These are phyloP conservation scores for Ustilago xerochloae DNA, from an alignment of 1,284 basidiomycete genomes.

Conservation along the genomic window DNA sequence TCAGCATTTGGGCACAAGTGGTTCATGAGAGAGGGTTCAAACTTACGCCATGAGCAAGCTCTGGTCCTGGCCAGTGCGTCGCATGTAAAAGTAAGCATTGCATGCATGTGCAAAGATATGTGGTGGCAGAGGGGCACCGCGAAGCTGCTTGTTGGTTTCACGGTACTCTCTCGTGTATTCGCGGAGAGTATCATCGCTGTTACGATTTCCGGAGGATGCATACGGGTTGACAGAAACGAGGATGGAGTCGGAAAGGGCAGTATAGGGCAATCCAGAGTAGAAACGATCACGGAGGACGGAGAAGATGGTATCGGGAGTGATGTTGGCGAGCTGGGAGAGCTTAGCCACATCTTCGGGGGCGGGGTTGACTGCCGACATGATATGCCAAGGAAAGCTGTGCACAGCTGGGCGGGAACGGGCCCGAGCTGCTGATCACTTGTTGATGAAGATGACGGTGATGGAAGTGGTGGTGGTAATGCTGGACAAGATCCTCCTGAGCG, in stretches of 20 bases:
- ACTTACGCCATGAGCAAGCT: slow-evolving; percentile 72
- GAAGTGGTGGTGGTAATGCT: not conserved
- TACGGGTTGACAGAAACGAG: slow-evolving; percentile 65
- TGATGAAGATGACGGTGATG: not conserved
- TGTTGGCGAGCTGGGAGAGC: slow-evolving; percentile 49
- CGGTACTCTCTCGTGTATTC: slow-evolving; percentile 62
- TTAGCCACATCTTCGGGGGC: slow-evolving; percentile 45
- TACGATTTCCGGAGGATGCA: slow-evolving; percentile 59
- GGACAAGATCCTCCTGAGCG: not conserved
- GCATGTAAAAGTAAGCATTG: slow-evolving; percentile 96
- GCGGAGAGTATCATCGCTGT: slow-evolving; percentile 63
- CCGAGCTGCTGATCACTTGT: slow-evolving; percentile 4
- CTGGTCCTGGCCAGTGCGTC: slow-evolving; percentile 91
- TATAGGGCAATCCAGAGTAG: slow-evolving; percentile 60
- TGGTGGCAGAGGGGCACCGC: slow-evolving; percentile 72
- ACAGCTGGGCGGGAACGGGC: slow-evolving; percentile 29
- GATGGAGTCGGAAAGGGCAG: slow-evolving; percentile 62
- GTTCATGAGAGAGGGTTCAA: not conserved
- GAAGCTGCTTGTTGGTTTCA: slow-evolving; percentile 51
- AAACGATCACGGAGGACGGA: slow-evolving; percentile 60
- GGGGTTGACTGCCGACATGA: slow-evolving; percentile 32
- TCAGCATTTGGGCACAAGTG: not conserved
- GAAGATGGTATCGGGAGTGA: slow-evolving; percentile 55
- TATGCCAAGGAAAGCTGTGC: not conserved
- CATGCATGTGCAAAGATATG: slow-evolving; percentile 90